phyloP scores from a whole-genome alignment of 2,329 filamentous ascomycete species.

The Cladosporium sp. region DNA sequence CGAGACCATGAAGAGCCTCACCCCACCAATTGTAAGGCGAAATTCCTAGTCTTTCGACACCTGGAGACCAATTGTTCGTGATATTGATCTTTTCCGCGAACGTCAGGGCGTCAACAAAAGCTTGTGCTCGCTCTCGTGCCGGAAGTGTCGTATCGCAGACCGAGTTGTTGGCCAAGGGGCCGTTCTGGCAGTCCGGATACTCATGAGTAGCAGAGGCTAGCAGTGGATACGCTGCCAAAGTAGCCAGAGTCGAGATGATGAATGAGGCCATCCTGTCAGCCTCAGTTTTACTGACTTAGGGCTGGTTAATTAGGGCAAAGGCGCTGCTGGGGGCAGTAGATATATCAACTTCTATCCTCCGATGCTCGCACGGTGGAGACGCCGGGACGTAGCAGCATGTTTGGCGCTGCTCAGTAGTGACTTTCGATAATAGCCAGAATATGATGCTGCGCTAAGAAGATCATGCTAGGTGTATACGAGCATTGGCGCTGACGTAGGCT shows the following conservation, averaged over 20 bases:
- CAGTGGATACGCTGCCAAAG: background rate
- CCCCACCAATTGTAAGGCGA: constrained; percentile 58
- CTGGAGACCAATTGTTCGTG: constrained; percentile 45
- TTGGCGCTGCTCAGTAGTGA: background rate
- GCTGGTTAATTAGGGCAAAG: background rate
- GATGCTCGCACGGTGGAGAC: background rate
- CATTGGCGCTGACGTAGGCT: constrained; percentile 1
- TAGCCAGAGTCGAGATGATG: background rate
- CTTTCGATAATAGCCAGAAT: constrained; percentile 3
- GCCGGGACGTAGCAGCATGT: background rate
- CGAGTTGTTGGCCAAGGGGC: constrained; percentile 43
- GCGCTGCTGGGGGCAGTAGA: background rate
- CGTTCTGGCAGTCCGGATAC: constrained; percentile 45
- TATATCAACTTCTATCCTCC: background rate
- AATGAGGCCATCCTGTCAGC: background rate
- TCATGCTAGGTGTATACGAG: background rate
- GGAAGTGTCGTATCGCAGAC: constrained; percentile 46
- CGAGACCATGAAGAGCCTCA: constrained; percentile 60
- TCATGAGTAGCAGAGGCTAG: constrained; percentile 4
- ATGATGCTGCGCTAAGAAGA: background rate
- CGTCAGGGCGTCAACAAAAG: constrained; percentile 47
- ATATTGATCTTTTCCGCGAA: constrained; percentile 39
- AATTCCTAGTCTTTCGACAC: constrained; percentile 52
- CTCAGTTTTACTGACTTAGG: background rate
- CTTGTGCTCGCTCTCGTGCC: constrained; percentile 31